Conservation (phyloP, 345 rosid species). For the Populus simonii region DNA sequence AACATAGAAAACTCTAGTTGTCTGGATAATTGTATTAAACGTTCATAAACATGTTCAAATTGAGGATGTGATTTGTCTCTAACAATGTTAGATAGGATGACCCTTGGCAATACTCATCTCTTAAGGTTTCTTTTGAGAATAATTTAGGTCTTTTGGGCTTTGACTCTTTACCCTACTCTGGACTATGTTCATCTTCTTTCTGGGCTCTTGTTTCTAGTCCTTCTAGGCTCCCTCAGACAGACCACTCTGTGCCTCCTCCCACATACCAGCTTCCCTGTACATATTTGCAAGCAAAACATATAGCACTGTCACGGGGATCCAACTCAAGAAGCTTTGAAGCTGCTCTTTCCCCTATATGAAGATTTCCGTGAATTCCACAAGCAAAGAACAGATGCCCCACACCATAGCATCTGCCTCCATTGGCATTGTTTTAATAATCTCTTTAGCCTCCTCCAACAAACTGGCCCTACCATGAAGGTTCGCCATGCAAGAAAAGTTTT, state of each 20-base stretch:
- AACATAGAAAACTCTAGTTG: conserved; percentile 35
- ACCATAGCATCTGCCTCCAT: conserved; percentile 67
- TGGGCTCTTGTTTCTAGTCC: too few relatives aligned
- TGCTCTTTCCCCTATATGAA: conserved; percentile 64
- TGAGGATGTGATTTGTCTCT: conserved; percentile 65
- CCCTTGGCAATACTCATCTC: too few relatives aligned
- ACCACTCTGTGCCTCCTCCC: conserved; percentile 56
- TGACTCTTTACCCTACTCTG: too few relatives aligned
- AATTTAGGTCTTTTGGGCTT: too few relatives aligned
- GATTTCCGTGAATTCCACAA: conserved; percentile 63
- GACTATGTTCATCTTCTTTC: too few relatives aligned
- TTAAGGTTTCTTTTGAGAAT: too few relatives aligned
- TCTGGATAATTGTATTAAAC: conserved; percentile 47
- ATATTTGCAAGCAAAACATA: conserved; percentile 64
- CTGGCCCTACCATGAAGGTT: conserved; percentile 89
- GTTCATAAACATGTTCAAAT: conserved; percentile 46
- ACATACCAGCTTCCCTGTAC: conserved; percentile 74
- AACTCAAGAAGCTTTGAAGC: conserved; percentile 73
- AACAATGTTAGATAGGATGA: conserved; percentile 13
- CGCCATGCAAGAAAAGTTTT: conserved; percentile 72
- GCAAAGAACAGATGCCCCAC: conserved; percentile 87
- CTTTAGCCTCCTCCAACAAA: conserved; percentile 66
- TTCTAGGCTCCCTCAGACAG: too few relatives aligned
- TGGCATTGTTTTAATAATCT: conserved; percentile 65
- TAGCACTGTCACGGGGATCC: conserved; percentile 76